Evolutionary conservation across 257 asterid species (phyloP), one percentile per base, ranked within the genome.

Genomic region (Salvia rosmarinus): DNA sequence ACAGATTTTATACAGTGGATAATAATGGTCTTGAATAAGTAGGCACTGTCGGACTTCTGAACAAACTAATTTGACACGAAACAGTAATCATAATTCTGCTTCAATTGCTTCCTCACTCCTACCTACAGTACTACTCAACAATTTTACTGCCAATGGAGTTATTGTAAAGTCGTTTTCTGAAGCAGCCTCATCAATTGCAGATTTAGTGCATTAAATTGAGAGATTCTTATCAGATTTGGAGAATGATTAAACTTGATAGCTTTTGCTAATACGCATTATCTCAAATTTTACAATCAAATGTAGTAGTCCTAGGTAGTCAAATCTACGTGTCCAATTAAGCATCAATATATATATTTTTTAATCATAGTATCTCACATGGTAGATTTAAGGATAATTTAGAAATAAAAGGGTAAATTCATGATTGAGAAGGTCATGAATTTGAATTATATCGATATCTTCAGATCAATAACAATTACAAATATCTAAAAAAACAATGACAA

Each of bases 11-110:
- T 32, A 32, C 37, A 32, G 6, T 32, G 37, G 37, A 32, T 32
- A 42, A 42, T 42, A 51, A 51, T 51, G 25, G 23, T 4, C 32
- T 32, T 59, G 65, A 30, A 23, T 3, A n/a, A 63, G 65, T 51
- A 25, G 52, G 57, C 10, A 64, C 13, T 55, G 73, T 65, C 56
- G 61, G 46, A 32, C 68, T 74, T 56, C 39, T 43, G 30, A 66
- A 20, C 73, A 74, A 55, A 43, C 73, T 32, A 65, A 42, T 44
- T 73, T 17, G 78, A 49, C 78, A 73, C 72, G 72, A 73, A 73
- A 73, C 51, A 17, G 39, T 55, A 28, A 46, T n/a, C 28, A 65
- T 74, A 14, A 65, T 64, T n/a, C 72, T 73, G 78, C 66, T 54
- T 64, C 67, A 52, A 6, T 17, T 47, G 30, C 67, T 67, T 46